Evolutionary conservation across 352 stramenopile genomes (phyloP).

Genomic region (Peronospora destructor): DNA sequence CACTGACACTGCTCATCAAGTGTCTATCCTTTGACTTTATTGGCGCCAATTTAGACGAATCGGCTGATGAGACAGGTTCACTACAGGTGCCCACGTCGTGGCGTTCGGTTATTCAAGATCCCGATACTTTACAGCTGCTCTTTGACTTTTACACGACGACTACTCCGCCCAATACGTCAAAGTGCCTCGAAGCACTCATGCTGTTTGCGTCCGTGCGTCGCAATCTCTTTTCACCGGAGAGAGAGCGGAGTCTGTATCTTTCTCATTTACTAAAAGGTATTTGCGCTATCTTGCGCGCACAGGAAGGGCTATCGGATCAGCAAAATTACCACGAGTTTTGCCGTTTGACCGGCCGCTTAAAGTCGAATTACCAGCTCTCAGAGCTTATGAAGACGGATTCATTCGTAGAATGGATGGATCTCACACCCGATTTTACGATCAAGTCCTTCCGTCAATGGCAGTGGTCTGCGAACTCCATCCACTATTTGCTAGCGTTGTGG

Average conservation of each 20-base stretch:
- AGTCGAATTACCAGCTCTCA: conserved; percentile 97
- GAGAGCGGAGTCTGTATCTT: conserved; percentile 92
- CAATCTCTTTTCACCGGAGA: conserved; percentile 95
- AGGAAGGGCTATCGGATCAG: conserved; percentile 95
- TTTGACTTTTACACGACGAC: conserved; percentile 96
- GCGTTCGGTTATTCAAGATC: conserved; percentile 90
- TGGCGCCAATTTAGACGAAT: conserved; percentile 97
- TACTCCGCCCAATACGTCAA: conserved; percentile 88
- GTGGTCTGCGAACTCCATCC: conserved; percentile 90
- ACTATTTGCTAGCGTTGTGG: conserved; percentile 97
- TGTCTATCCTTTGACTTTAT: conserved; percentile 99
- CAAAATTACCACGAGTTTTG: conserved; percentile 99
- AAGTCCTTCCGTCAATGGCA: conserved; percentile 96
- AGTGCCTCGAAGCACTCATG: conserved; percentile 95
- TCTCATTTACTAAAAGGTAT: conserved; percentile 91
- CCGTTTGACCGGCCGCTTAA: conserved; percentile 92
- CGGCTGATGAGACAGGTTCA: conserved; percentile 93
- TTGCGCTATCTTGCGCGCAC: conserved; percentile 89
- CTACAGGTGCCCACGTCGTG: conserved; percentile 97
- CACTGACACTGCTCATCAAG: conserved; percentile 89
- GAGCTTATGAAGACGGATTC: conserved; percentile 95
- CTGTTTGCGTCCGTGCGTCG: conserved; percentile 92
- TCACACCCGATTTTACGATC: conserved; percentile 94
- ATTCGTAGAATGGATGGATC: conserved; percentile 96
- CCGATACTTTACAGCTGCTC: conserved; percentile 90